phyloP scores from a whole-genome alignment of 495 filamentous ascomycete genomes.

The Apiosordaria backusii region DNA sequence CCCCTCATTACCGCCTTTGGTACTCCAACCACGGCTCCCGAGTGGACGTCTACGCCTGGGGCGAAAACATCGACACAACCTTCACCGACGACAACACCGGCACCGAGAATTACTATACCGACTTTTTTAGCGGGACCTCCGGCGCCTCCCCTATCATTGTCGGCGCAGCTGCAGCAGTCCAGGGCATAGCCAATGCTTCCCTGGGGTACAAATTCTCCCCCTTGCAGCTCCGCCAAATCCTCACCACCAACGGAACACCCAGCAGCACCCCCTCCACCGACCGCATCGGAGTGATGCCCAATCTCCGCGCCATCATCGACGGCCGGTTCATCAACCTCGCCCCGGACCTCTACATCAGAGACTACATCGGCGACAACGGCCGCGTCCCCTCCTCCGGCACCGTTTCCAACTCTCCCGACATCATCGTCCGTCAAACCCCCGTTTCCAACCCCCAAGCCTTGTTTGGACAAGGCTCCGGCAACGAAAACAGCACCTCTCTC shows the following conservation, averaged over 20 bases:
- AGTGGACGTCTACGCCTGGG: slow-evolving; percentile 20
- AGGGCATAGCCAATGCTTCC: slow-evolving; percentile 13
- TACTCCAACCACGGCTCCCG: slow-evolving; percentile 22
- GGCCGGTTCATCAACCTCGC: background rate
- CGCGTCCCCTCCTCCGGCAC: background rate
- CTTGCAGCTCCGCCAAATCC: slow-evolving; percentile 9
- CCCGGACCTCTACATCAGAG: slow-evolving; percentile 11
- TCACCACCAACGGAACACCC: slow-evolving; percentile 13
- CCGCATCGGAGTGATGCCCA: slow-evolving; percentile 17
- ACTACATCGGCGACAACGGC: slow-evolving; percentile 9
- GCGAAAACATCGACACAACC: slow-evolving; percentile 15
- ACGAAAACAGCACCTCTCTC: slow-evolving; percentile 7
- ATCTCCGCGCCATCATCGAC: slow-evolving; percentile 9
- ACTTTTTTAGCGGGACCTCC: slow-evolving; percentile 20
- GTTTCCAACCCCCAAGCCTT: slow-evolving; percentile 5
- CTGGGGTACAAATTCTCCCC: slow-evolving; percentile 13
- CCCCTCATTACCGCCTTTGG: slow-evolving; percentile 12
- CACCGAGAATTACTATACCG: slow-evolving; percentile 5
- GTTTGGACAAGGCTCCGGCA: slow-evolving; percentile 6
- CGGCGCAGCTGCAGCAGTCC: slow-evolving; percentile 15
- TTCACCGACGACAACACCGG: slow-evolving; percentile 1
- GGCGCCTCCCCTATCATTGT: slow-evolving; percentile 18
- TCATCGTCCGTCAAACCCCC: slow-evolving; percentile 14
- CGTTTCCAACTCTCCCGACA: slow-evolving; percentile 11
- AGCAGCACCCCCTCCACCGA: slow-evolving; percentile 7